phyloP scores from a whole-genome alignment of 148 eudicot genomes.

The Spergularia bocconei region DNA sequence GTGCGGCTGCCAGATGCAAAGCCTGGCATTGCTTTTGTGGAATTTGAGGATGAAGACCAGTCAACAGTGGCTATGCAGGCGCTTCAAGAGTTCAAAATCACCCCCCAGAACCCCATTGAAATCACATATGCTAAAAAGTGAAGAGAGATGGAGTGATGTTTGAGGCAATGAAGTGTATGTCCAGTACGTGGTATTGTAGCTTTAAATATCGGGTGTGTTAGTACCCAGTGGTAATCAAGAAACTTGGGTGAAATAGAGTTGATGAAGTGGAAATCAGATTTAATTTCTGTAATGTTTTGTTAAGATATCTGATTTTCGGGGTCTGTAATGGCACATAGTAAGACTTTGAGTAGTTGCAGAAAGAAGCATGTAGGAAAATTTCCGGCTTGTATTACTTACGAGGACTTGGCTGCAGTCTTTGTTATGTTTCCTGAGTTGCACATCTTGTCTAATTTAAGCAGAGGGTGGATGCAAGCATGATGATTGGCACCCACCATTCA shows the following conservation, averaged over 20 bases:
- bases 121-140: constrained; percentile 83
- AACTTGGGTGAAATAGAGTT: not conserved
- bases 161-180: not conserved
- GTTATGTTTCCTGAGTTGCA: too few relatives aligned
- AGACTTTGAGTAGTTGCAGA: too few relatives aligned
- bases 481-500: too few relatives aligned
- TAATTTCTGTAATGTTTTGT: not conserved
- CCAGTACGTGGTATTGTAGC: not conserved
- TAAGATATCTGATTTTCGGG: not conserved
- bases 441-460: too few relatives aligned
- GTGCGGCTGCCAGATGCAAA: constrained; percentile 89
- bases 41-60: constrained; percentile 74
- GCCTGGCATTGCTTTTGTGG: constrained; percentile 96
- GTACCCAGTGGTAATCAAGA: not conserved
- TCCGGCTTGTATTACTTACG: too few relatives aligned
- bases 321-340: not conserved
- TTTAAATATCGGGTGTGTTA: not conserved
- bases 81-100: constrained; percentile 87
- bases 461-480: too few relatives aligned
- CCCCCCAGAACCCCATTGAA: constrained; percentile 78
- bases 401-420: too few relatives aligned
- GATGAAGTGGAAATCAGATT: not conserved
- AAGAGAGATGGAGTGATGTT: not conserved
- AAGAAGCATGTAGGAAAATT: too few relatives aligned
- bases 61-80: constrained; percentile 85